Percentiles rank a stretch among this genome's conserved stretches.
Evolutionary conservation across 2,329 filamentous ascomycete species (phyloP).

Genomic region (Ascomycota sp.): DNA sequence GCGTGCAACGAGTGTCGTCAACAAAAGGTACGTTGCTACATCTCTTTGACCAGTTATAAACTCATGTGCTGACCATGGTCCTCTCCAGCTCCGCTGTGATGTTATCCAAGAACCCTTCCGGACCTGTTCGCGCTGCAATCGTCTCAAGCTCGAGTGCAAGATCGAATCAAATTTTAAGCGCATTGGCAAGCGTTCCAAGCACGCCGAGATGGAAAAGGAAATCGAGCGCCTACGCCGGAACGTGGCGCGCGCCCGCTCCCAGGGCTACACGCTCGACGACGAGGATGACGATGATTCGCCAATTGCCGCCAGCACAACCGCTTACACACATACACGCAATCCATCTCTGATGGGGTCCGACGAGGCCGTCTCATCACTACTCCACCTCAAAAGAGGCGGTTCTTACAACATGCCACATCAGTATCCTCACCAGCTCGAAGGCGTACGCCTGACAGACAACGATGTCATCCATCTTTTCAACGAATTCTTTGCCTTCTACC

Average conservation of each 20-base stretch:
- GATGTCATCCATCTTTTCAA: slow-evolving; percentile 44
- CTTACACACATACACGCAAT: slow-evolving; percentile 39
- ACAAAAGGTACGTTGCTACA: slow-evolving; percentile 45
- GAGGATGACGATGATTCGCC: slow-evolving; percentile 40
- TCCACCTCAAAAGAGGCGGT: slow-evolving; percentile 45
- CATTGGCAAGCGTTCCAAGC: slow-evolving; percentile 60
- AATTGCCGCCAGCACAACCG: slow-evolving; percentile 26
- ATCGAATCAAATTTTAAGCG: slow-evolving; percentile 81
- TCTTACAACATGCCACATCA: slow-evolving; percentile 38
- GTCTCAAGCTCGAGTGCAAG: slow-evolving; percentile 64
- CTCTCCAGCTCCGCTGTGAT: slow-evolving; percentile 53
- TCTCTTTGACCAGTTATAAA: not conserved
- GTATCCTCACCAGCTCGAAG: slow-evolving; percentile 40
- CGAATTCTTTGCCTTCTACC: slow-evolving; percentile 58
- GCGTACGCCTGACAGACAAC: slow-evolving; percentile 42
- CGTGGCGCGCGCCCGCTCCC: slow-evolving; percentile 36
- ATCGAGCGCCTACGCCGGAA: slow-evolving; percentile 47
- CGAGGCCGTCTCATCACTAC: slow-evolving; percentile 44
- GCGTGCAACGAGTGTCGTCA: slow-evolving; percentile 73
- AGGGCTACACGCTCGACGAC: slow-evolving; percentile 33
- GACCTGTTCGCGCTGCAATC: slow-evolving; percentile 57
- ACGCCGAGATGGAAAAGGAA: slow-evolving; percentile 73
- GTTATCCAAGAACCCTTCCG: slow-evolving; percentile 64
- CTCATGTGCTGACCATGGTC: not conserved
- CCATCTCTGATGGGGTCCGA: slow-evolving; percentile 47